Base-by-base conservation (phyloP, 1,139 yeast genomes). In the Nakaseomyces sp. region DNA sequence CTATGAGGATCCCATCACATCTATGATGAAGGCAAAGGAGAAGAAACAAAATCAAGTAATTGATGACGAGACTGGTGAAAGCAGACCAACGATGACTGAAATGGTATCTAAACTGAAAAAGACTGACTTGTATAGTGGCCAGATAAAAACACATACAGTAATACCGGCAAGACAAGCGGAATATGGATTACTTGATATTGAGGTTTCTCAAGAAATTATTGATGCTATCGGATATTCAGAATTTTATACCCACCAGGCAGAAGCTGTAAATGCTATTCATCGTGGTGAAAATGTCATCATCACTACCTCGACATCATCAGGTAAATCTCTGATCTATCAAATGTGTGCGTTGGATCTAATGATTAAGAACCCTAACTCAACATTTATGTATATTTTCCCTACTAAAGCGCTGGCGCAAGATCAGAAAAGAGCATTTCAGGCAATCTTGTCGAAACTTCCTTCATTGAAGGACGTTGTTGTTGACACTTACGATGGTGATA, bases 381-480 rank as follows among this genome's bases (percentile, higher is more conserved):
- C 95, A 0, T 87, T 95, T 3, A 71, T 93, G 67, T 87, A 85
- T 55, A 79, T 91, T 7, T 91, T 91, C 56, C 98, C 99, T 1
- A 91, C 99, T 0, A 91, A 91, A 57, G 98, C 99, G 0, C 69
- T 91, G 40, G 97, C 98, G 0, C 98, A 91, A 59, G 98, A 91
- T 67, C 99, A 91, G 63, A 81, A 81, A 55, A 69, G 95, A 42
- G 81, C 95, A 12, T 69, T 93, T 44, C 71, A 73, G 43, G 76
- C 74, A 26, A 67, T 88, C n/a, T 66, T 86, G 22, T 67, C 81
- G 37, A 72, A 72, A 0, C 47, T 65, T 1, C 60, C 67, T 31
- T 46, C 63, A 13, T 46, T 67, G 4, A 41, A 54, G 2, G 50
- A 51, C 30, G 43, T 48, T 6, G 47, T 58, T 1, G 84, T 82